Evolutionary conservation across 495 filamentous ascomycete species (phyloP), one percentile per base, ranked within the genome.

Genomic region (Cercophora scortea): DNA sequence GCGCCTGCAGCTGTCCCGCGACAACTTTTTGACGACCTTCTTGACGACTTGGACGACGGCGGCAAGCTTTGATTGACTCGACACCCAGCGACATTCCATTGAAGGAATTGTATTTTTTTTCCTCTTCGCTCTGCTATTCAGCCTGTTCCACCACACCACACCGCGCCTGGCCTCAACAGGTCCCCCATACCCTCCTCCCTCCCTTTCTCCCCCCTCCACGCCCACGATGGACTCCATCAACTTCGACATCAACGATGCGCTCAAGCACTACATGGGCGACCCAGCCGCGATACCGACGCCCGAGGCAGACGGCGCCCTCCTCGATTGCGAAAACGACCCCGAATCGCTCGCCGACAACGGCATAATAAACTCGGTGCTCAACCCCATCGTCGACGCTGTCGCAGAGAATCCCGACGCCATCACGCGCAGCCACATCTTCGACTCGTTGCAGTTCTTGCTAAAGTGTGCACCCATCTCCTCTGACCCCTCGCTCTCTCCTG

Each of bases 211-310:
- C 4, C 2, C 12, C 32, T 15, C 0, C 33, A 42, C 38, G 41
- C 45, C 64, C 63, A 74, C 58, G 60, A 95, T 95, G 90, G 89
- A 88, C 64, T 70, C 65, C 50, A 75, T 88, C 59, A 80, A 83
- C 54, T 99, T 97, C 71, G 89, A 97, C 66, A 87, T 99, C 68
- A 96, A 96, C 70, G 84, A 93, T 63, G 86, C 90, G 55, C 84
- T 97, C 69, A 96, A 95, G 75, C 79, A 87, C 63, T 97, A 99
- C 70, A 85, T 95, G 76, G 89, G 87, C 72, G 89, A 96, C 70
- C 94, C 94, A 2, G 74, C 84, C 42, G 79, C 79, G 40, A 81
- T 97, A 36, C 78, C 86, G 4, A 96, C 89, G n/a, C 81, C 86
- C 33, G 90, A 96, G 65, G 93, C 92, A 25, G 87, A 95, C 58